Conservation (phyloP, 2,329 filamentous ascomycete species). For the Sclerotinia nivalis region DNA sequence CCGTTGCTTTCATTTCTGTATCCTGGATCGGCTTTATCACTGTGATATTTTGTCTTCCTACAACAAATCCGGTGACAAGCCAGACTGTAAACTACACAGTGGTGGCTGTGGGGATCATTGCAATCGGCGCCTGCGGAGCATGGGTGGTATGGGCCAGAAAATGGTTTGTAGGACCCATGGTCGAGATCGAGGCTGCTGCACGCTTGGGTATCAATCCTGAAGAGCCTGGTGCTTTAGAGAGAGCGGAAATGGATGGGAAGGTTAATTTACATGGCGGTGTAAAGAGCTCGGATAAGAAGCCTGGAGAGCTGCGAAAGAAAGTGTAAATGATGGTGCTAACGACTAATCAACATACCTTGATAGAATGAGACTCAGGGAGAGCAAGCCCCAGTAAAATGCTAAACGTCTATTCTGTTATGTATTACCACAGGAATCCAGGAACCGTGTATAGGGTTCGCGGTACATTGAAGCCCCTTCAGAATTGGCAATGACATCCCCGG, state of each 20-base stretch:
- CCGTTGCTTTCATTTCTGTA: conserved; percentile 50
- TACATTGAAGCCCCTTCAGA: neutral
- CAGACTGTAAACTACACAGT: conserved; percentile 61
- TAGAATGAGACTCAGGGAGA: neutral
- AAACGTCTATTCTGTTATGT: no score
- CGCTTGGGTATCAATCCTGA: conserved; percentile 49
- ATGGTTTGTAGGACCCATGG: conserved; percentile 59
- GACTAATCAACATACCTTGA: neutral
- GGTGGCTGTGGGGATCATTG: conserved; percentile 59
- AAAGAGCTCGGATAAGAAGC: neutral
- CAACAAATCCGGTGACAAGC: conserved; percentile 55
- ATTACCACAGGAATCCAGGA: neutral
- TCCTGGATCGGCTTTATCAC: conserved; percentile 57
- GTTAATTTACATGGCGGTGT: neutral
- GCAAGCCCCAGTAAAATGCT: neutral
- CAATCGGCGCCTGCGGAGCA: conserved; percentile 47
- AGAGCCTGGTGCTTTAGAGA: conserved; percentile 36
- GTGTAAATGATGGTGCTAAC: neutral
- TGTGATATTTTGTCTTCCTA: conserved; percentile 59
- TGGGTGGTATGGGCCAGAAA: conserved; percentile 55
- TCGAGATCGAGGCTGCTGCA: conserved; percentile 54
- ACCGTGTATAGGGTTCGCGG: neutral
- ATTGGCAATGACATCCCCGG: neutral
- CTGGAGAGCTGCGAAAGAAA: neutral
- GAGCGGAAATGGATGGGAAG: conserved; percentile 29